Evolutionary conservation across 192 early-diverging fungal genomes (phyloP).

Genomic region (Kickxella alabastrina): DNA sequence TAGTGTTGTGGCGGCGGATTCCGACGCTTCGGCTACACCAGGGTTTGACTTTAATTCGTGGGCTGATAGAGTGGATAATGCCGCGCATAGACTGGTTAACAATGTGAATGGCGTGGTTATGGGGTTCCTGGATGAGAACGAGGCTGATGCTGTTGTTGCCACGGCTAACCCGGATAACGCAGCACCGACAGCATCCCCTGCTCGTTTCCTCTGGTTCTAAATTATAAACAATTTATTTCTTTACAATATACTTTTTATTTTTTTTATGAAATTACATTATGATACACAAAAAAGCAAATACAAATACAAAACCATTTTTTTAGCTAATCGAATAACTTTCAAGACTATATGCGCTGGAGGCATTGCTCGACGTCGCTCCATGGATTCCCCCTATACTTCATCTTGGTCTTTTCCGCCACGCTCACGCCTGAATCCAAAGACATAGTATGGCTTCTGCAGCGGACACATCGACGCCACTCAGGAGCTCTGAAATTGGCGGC

Average conservation of each 20-base stretch:
- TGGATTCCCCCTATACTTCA: conserved; percentile 1
- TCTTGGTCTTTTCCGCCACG: background rate
- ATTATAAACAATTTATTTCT: background rate
- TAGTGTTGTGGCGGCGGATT: background rate
- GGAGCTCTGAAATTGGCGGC: conserved; percentile 40
- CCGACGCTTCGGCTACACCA: background rate
- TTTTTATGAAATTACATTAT: background rate
- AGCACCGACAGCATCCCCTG: background rate
- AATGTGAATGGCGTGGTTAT: conserved; percentile 32
- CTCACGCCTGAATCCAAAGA: too few species aligned
- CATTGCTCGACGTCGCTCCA: background rate
- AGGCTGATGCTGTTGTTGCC: background rate
- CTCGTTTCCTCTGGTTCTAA: conserved; percentile 3
- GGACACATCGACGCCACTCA: conserved; percentile 4
- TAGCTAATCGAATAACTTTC: background rate
- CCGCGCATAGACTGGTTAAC: conserved; percentile 25
- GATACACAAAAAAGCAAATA: background rate
- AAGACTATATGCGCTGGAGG: background rate
- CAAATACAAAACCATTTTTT: too few species aligned
- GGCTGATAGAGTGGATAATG: conserved; percentile 30
- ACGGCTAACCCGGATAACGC: background rate
- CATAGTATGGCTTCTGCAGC: too few species aligned
- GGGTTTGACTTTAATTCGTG: conserved; percentile 40
- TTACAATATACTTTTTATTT: background rate
- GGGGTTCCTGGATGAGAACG: conserved; percentile 5